Evolutionary conservation across 768 basidiomycete species (phyloP).

Genomic region (Podaxis mareebaensis): DNA sequence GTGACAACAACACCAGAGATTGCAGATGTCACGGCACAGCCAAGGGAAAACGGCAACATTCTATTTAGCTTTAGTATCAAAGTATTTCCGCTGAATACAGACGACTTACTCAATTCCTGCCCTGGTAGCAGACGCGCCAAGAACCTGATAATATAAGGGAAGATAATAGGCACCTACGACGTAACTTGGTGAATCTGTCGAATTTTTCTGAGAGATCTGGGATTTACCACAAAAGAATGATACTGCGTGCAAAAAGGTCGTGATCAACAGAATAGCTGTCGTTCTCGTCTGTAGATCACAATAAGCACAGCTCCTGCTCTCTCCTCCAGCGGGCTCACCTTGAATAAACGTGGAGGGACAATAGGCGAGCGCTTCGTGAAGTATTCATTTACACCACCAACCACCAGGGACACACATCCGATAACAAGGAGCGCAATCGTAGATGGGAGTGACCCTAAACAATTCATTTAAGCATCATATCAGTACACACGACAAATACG

Average conservation of each 20-base stretch:
- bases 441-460: constrained; percentile 53
- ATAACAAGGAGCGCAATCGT: constrained; percentile 66
- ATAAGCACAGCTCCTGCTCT: neutral
- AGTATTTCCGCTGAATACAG: neutral
- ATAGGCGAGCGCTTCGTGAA: constrained; percentile 68
- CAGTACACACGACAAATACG: neutral
- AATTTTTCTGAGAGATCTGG: neutral
- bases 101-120: constrained; percentile 61
- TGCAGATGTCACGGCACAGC: constrained; percentile 52
- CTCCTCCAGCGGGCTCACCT: constrained; percentile 35
- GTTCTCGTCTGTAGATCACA: constrained; percentile 59
- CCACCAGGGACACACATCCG: constrained; percentile 54
- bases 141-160: constrained; percentile 76
- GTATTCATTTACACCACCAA: constrained; percentile 56
- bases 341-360: constrained; percentile 74
- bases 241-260: constrained; percentile 62
- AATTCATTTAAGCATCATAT: neutral
- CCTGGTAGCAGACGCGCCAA: constrained; percentile 72
- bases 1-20: constrained; percentile 59
- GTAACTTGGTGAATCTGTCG: neutral
- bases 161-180: constrained; percentile 59
- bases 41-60: constrained; percentile 77
- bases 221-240: constrained; percentile 56
- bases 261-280: constrained; percentile 58
- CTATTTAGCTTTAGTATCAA: constrained; percentile 31